These are phyloP conservation scores for Salvia rosmarinus DNA, from an alignment of 257 asterid species.

Conservation along the genomic window DNA sequence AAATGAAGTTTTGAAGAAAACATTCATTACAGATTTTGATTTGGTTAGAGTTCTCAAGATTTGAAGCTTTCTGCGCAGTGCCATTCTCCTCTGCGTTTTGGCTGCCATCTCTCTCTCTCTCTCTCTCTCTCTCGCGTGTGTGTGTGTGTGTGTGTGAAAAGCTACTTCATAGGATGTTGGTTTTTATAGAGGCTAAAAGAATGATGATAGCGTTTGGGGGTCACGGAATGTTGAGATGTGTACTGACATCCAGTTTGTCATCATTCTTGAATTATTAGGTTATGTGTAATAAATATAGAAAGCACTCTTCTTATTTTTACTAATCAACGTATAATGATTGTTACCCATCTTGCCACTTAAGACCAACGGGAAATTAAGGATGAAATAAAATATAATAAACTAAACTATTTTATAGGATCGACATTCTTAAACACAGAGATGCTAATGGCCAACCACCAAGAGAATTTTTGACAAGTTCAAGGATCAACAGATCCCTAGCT, in stretches of 20 bases:
- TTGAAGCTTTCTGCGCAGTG: constrained; percentile 58
- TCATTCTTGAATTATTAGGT: constrained; percentile 31
- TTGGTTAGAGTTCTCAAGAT: constrained; percentile 55
- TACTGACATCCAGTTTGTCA: constrained; percentile 45
- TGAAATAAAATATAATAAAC: too few relatives aligned
- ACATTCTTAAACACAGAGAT: too few relatives aligned
- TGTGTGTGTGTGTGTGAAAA: not conserved
- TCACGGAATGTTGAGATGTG: constrained; percentile 55
- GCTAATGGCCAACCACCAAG: too few relatives aligned
- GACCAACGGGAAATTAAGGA: too few relatives aligned
- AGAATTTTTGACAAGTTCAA: too few relatives aligned
- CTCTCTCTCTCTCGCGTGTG: too few relatives aligned
- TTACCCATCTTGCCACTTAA: constrained; percentile 3
- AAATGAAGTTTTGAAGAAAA: not conserved
- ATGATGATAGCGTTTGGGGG: constrained; percentile 33
- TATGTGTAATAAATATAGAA: constrained; percentile 36
- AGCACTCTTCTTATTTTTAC: constrained; percentile 30
- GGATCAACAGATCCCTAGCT: too few relatives aligned
- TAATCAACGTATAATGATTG: constrained; percentile 35
- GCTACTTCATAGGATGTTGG: not conserved
- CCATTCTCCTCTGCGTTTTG: constrained; percentile 47
- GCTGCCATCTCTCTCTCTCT: constrained; percentile 36
- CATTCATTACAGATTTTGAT: constrained; percentile 61
- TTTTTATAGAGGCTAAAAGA: constrained; percentile 43
- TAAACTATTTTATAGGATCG: too few relatives aligned